phyloP scores from a whole-genome alignment of 2,329 filamentous ascomycete species.

The Cadophora luteo-olivacea region DNA sequence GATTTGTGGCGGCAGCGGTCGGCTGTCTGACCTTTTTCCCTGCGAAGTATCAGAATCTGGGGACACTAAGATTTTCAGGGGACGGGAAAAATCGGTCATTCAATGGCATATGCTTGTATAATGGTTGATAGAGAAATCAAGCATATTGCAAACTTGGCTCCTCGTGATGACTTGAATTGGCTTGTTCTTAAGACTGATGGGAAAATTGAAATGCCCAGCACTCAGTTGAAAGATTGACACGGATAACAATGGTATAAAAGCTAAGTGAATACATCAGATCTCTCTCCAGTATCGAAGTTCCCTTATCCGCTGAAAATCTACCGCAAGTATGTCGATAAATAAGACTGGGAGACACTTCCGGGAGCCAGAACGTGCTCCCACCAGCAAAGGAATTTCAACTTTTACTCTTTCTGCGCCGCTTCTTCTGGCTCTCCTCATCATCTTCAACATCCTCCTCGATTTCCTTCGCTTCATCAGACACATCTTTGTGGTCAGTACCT shows the following conservation, averaged over 20 bases:
- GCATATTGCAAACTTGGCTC: background rate
- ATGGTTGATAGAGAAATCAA: conserved; percentile 17
- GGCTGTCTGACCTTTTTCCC: conserved; percentile 25
- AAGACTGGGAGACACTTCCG: background rate
- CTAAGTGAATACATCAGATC: background rate
- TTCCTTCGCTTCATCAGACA: background rate
- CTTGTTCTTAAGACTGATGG: too few species aligned
- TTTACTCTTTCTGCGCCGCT: conserved; percentile 11
- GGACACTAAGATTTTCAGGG: conserved; percentile 1
- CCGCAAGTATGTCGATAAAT: background rate
- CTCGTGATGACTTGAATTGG: background rate
- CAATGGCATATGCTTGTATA: conserved; percentile 12
- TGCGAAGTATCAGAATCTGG: conserved; percentile 5
- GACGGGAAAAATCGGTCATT: conserved; percentile 11
- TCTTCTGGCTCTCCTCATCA: background rate
- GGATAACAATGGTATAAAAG: background rate
- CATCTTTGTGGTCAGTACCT: background rate
- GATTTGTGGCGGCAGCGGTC: conserved; percentile 30
- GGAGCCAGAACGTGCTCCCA: background rate
- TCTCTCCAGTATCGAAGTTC: background rate
- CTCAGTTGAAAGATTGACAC: background rate
- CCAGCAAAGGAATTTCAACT: background rate
- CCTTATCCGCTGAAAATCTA: too few species aligned
- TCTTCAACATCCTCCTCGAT: background rate
- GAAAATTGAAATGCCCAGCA: too few species aligned